Evolutionary conservation across 345 rosid species (phyloP), one percentile per base, ranked within the genome.

Genomic region (Erodium maritimum): DNA sequence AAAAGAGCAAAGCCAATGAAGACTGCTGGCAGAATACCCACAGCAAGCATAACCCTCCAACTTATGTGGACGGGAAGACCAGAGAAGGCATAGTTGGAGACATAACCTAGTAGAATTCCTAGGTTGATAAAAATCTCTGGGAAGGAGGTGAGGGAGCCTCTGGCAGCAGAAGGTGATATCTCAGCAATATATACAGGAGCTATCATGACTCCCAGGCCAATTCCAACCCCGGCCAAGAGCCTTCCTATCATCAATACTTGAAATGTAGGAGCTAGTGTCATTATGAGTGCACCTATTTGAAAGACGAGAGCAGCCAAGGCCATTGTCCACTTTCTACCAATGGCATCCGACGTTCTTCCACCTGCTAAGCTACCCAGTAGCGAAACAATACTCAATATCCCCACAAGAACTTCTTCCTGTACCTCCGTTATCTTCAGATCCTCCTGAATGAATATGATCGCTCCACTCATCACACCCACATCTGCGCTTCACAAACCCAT

Each of bases 391-490:
- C 94, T 90, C 78, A 90, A 77, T 64, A 75, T 65, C 23, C 97
- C 96, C 24, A 90, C 72, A 33, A 90, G 84, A 50, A 87, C 76
- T 70, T 90, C 97, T 52, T 77, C 77, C 54, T 90, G 94, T 16
- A 90, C 89, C 77, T 83, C 86, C 4, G 80, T 82, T 45, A 85
- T 85, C 16, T 83, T 87, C 29, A 90, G 76, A 64, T 90, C 96
- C 74, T 90, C 76, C 55, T 87, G 84, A 61, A 90, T 90, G 71
- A 85, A 90, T 66, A 85, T 72, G 68, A 90, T 80, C 59, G 97
- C 97, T 67, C 97, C 96, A 62, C 97, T 90, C 96, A 90, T 90
- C 23, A 90, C 94, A 52, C 96, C 97, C 2, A 90, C 89, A 79
- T 90, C 96, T 90, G 89, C 68, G 65, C 22, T 74, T 51, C 20